Percentiles rank a stretch among this genome's conserved stretches.
Evolutionary conservation across 2,329 filamentous ascomycete genomes (phyloP).

Genomic region (Fusarium algeriense): DNA sequence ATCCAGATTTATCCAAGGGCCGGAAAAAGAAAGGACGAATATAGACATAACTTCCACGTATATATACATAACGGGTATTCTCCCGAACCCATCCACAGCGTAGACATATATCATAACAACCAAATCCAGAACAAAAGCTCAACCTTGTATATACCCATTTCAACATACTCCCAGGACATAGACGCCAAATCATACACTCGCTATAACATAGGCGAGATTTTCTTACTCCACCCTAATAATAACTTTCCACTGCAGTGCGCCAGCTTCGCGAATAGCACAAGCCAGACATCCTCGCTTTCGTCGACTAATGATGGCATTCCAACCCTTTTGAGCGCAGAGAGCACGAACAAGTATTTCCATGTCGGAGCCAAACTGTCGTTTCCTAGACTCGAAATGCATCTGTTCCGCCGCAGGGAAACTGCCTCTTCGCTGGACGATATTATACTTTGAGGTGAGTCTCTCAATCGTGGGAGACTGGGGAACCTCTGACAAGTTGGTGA

Average conservation of each 20-base stretch:
- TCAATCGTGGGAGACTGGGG: slow-evolving; percentile 63
- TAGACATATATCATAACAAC: slow-evolving; percentile 21
- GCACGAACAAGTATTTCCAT: slow-evolving; percentile 79
- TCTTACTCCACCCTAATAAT: slow-evolving; percentile 69
- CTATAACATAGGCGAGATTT: background rate
- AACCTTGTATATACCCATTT: background rate
- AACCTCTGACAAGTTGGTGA: slow-evolving; percentile 64
- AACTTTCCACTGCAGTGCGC: slow-evolving; percentile 76
- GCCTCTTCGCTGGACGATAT: slow-evolving; percentile 51
- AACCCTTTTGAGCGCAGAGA: slow-evolving; percentile 78
- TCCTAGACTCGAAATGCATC: slow-evolving; percentile 68
- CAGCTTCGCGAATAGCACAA: slow-evolving; percentile 81
- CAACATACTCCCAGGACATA: slow-evolving; percentile 8
- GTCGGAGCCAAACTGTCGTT: slow-evolving; percentile 71
- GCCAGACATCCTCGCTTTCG: slow-evolving; percentile 76
- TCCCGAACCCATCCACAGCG: slow-evolving; percentile 15
- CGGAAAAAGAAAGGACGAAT: background rate
- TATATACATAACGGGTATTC: slow-evolving; percentile 17
- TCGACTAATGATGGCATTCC: slow-evolving; percentile 79
- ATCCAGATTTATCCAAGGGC: background rate
- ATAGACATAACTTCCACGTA: slow-evolving; percentile 3
- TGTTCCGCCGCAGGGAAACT: slow-evolving; percentile 60
- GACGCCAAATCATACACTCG: slow-evolving; percentile 30
- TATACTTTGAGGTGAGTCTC: slow-evolving; percentile 50
- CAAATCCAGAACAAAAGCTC: slow-evolving; percentile 5